phyloP scores from a whole-genome alignment of 371 early-diverging fungal species.

The Rhizomucor pusillus region DNA sequence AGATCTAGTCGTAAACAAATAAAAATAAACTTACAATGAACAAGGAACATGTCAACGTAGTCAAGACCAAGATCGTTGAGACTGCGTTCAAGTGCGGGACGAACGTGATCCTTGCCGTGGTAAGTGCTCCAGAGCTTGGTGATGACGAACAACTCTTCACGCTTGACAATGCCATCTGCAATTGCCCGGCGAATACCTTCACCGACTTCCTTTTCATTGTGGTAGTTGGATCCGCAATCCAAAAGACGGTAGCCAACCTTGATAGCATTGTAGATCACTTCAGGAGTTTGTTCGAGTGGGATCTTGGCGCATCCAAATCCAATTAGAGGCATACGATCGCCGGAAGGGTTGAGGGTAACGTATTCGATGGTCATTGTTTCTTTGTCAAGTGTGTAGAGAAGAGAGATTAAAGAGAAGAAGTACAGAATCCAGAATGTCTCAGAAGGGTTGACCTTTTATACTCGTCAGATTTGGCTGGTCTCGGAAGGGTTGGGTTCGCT shows the following conservation, averaged over 20 bases:
- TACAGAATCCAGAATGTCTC: too few species aligned
- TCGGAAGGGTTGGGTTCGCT: too few species aligned
- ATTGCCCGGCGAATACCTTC: constrained; percentile 40
- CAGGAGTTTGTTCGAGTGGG: constrained; percentile 22
- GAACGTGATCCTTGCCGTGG: constrained; percentile 51
- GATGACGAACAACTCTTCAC: constrained; percentile 69
- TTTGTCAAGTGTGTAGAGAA: too few species aligned
- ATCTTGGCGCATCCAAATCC: constrained; percentile 33
- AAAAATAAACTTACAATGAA: too few species aligned
- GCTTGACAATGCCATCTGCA: constrained; percentile 43
- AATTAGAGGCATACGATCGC: constrained; percentile 18
- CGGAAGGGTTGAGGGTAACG: constrained; percentile 20
- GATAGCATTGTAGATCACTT: constrained; percentile 21
- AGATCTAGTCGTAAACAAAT: too few species aligned
- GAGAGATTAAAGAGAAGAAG: too few species aligned
- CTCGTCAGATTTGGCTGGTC: too few species aligned
- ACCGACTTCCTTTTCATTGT: constrained; percentile 62
- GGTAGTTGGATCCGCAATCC: constrained; percentile 34
- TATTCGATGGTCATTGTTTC: constrained; percentile 21
- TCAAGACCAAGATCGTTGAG: constrained; percentile 55
- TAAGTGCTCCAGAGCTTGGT: constrained; percentile 71
- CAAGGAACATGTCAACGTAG: constrained; percentile 73
- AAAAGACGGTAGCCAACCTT: constrained; percentile 27
- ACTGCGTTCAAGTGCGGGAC: constrained; percentile 45
- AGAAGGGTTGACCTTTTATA: too few species aligned